Base-by-base conservation (phyloP, 306 rosid genomes). In the Albizia julibrissin region DNA sequence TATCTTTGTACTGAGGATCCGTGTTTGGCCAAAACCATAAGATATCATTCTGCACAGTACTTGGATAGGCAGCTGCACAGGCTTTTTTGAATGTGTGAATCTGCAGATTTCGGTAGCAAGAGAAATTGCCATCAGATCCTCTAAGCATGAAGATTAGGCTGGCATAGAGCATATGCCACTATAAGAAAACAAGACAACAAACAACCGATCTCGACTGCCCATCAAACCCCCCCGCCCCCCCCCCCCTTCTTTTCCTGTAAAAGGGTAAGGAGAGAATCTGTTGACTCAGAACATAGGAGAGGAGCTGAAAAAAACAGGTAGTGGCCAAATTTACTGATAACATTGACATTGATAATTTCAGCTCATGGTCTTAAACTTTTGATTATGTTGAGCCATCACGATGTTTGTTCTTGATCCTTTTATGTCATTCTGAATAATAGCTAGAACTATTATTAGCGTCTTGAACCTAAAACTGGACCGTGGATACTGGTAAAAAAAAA, bases 1-100 rank as follows among this genome's bases (percentile, higher is more conserved):
- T 89, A 50, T 90, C 98, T 87, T 88, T 86, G 87, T 87, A 89
- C 72, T 89, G 92, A 86, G 98, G 94, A 84, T 95, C 94, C 34
- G 86, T 58, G 78, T 82, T 93, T 34, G 98, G 99, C 99, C 98
- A 95, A 82, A 95, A 93, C 98, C 98, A 93, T 47, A 95, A 79
- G 37, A 93, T 87, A 81, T 84, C 87, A 76, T 91, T 86, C 86
- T 93, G 98, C 88, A 92, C 93, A 1, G 84, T 87, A 74, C 90
- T 88, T 67, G 99, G 98, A 77, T 93, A 95, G 78, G 84, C 91
- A 80, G 88, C 90, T 46, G 83, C 98, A 85, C 99, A 92, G 21
- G 99, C 97, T 80, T 80, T 91, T 85, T 93, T 91, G 75, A 81
- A 89, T 0, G 94, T 80, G 81, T 91, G 93, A 80, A 93, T 64